Conservation (phyloP, 441 rosid genomes). For the Jatropha multifida region DNA sequence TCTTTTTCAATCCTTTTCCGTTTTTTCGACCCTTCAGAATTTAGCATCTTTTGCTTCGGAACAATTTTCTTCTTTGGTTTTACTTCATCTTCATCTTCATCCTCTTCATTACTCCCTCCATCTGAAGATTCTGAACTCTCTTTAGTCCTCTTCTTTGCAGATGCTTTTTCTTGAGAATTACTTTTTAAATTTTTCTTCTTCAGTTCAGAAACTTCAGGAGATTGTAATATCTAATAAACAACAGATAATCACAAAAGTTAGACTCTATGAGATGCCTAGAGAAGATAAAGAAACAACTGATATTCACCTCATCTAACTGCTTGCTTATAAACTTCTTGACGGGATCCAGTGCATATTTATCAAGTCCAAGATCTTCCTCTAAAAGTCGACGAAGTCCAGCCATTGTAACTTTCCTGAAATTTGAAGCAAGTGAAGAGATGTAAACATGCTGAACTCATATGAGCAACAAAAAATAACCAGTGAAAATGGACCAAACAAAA, state of each 20-base stretch:
- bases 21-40: constrained; percentile 52
- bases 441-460: constrained; percentile 12
- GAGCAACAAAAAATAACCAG: not conserved
- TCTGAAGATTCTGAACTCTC: constrained; percentile 46
- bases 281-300: constrained; percentile 23
- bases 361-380: constrained; percentile 80
- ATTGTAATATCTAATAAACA: constrained; percentile 47
- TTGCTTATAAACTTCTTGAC: constrained; percentile 62
- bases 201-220: constrained; percentile 47
- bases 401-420: constrained; percentile 66
- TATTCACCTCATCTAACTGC: constrained; percentile 64
- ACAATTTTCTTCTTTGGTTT: constrained; percentile 51
- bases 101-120: constrained; percentile 39
- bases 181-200: constrained; percentile 45
- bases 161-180: constrained; percentile 37
- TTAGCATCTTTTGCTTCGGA: constrained; percentile 41
- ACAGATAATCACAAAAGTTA: constrained; percentile 26
- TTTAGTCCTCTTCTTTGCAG: constrained; percentile 35
- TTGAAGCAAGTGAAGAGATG: constrained; percentile 17
- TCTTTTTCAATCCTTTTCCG: constrained; percentile 61
- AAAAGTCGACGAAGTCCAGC: constrained; percentile 75
- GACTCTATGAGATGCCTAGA: constrained; percentile 7
- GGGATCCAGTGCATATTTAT: constrained; percentile 61
- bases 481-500: not conserved
- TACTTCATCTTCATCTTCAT: constrained; percentile 39